A percentile compares a stretch with the other conserved stretches of the same genome.
Evolutionary conservation across 1,139 yeast genomes (phyloP).

Genomic region (Entelexis paramagnoliae): DNA sequence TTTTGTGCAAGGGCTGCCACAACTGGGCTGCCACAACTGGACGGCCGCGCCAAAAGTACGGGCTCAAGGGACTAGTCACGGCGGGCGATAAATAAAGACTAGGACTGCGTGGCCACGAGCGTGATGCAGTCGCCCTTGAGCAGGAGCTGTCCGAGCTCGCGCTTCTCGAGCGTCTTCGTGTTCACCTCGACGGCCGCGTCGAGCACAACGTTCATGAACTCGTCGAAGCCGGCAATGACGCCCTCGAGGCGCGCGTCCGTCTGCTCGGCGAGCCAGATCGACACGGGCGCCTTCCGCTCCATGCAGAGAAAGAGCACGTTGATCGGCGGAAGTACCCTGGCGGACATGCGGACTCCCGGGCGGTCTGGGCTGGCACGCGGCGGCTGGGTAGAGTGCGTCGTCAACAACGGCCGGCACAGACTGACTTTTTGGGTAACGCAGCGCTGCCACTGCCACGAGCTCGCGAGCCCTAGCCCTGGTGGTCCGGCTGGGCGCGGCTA

Average conservation of each 20-base stretch:
- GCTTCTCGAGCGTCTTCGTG: slow-evolving; percentile 36
- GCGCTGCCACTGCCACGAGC: no score
- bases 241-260: slow-evolving; percentile 71
- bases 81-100: no score
- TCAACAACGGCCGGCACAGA: no score
- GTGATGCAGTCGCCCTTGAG: slow-evolving; percentile 93
- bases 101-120: slow-evolving; percentile 43
- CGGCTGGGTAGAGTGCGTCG: no score
- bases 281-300: slow-evolving; percentile 70
- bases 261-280: slow-evolving; percentile 85
- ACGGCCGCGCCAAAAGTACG: no score
- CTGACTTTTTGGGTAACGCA: no score
- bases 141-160: slow-evolving; percentile 46
- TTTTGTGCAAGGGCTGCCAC: no score
- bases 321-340: slow-evolving; percentile 61
- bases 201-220: slow-evolving; percentile 91
- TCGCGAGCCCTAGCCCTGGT: not conserved
- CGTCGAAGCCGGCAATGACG: slow-evolving; percentile 82
- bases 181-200: slow-evolving; percentile 73
- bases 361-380: no score
- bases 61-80: no score
- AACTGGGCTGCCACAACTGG: no score
- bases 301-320: slow-evolving; percentile 78
- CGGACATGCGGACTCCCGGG: not conserved
- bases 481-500: not conserved